A percentile compares a stretch with the other conserved stretches of the same genome.
These are phyloP conservation scores for Eucalyptus tenuipes DNA, from an alignment of 345 rosid genomes.

Conservation along the genomic window DNA sequence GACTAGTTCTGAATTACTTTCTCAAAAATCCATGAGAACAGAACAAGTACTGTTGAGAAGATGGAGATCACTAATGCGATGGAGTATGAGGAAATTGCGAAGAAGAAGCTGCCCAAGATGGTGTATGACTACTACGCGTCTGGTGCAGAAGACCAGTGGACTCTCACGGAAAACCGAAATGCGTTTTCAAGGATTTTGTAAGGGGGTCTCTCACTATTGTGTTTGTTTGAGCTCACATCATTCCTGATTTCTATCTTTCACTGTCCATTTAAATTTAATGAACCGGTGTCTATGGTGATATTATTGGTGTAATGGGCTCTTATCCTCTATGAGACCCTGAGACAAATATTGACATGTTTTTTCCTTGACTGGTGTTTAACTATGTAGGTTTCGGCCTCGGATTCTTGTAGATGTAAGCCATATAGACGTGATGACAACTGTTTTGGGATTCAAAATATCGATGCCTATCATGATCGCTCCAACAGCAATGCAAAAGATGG, in stretches of 20 bases:
- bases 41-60: neutral
- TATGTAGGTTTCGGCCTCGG: conserved; percentile 72
- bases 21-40: neutral
- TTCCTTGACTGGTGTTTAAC: neutral
- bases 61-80: conserved; percentile 85
- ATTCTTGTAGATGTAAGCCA: conserved; percentile 81
- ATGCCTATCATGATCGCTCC: conserved; percentile 99
- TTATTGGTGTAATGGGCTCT: neutral
- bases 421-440: conserved; percentile 63
- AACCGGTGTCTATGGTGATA: neutral
- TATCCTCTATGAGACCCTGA: neutral
- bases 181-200: conserved; percentile 89
- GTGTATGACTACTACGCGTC: conserved; percentile 87
- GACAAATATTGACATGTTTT: neutral
- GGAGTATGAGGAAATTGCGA: conserved; percentile 85
- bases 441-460: conserved; percentile 79
- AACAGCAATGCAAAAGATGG: conserved; percentile 97
- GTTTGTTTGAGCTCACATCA: neutral
- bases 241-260: neutral
- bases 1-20: neutral
- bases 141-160: conserved; percentile 98
- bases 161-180: conserved; percentile 66
- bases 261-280: neutral
- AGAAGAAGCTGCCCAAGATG: conserved; percentile 87
- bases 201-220: neutral